Base-by-base conservation (phyloP, 2,329 filamentous ascomycete species). In the Fusarium robinianum region DNA sequence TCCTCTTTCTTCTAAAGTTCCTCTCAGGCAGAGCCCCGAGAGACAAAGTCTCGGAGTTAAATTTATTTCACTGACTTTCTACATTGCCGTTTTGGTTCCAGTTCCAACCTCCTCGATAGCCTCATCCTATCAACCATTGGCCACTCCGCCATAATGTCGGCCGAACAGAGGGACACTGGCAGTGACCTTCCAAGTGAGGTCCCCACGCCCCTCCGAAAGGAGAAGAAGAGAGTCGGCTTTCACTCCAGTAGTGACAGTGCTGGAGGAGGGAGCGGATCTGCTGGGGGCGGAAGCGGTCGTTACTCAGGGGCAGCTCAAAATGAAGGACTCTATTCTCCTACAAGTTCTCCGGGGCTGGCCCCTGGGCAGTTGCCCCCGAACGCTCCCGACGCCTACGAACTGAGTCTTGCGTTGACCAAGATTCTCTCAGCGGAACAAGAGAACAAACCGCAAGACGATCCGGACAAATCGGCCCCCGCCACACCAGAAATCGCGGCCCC, bases 151-250 rank as follows among this genome's bases (percentile, higher is more conserved):
- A 29, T n/a, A 34, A 60, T 62, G 58, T 41, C 49, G 41, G 43
- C 53, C 44, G 55, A 62, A 35, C 51, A 56, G 17, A 62, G 56
- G 45, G 63, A 61, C 46, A 65, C 55, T 46, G 56, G 49, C n/a
- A 50, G 46, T 5, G 48, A 23, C 15, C 15, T 29, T 11, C 52
- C 58, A 12, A 65, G 58, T 32, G 61, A 62, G 53, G 54, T 60
- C 43, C 54, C 59, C 41, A 65, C 64, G 22, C 64, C 67, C 16
- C 45, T 53, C 37, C 64, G 60, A 35, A 71, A 59, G 51, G 66
- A 68, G 36, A 72, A 72, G 64, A 72, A 72, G 62, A 63, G 64
- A 29, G 70, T 72, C 10, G 69, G 63, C 35, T 72, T 67, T 45
- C 66, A 67, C 41, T 58, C 64, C 32, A 65, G 59, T 51, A 64